These are phyloP conservation scores for Furcasterigmium sp. DNA, from an alignment of 2,329 filamentous ascomycete species.

Conservation along the genomic window DNA sequence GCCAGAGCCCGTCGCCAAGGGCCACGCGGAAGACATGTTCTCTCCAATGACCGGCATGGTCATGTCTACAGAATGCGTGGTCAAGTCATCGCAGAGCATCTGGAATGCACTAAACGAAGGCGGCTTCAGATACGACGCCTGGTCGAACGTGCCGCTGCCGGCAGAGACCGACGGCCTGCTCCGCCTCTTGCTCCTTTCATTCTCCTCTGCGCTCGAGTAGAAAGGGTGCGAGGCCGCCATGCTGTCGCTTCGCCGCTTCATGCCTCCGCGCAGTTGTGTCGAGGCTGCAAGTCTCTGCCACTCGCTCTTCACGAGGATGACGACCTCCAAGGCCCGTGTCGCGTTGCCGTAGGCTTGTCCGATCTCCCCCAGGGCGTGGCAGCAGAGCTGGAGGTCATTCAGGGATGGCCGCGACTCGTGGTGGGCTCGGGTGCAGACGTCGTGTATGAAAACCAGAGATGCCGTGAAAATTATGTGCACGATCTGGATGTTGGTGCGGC, in stretches of 20 bases:
- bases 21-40: too few relatives aligned
- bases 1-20: too few relatives aligned
- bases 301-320: slow-evolving; percentile 11
- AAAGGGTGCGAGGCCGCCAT: not conserved
- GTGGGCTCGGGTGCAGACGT: slow-evolving; percentile 7
- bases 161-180: not conserved
- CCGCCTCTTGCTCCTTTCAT: not conserved
- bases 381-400: slow-evolving; percentile 15
- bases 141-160: not conserved
- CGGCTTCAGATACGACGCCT: not conserved
- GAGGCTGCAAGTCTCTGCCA: slow-evolving; percentile 8
- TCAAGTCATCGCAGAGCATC: slow-evolving; percentile 1
- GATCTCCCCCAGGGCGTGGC: slow-evolving; percentile 17
- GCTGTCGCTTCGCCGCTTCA: slow-evolving; percentile 1
- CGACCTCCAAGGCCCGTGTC: slow-evolving; percentile 11
- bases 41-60: not conserved
- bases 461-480: slow-evolving; percentile 17
- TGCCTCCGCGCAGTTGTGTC: slow-evolving; percentile 13
- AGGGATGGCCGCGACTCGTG: slow-evolving; percentile 6
- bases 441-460: slow-evolving; percentile 13
- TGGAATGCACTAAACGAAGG: slow-evolving; percentile 1
- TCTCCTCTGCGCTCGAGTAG: not conserved
- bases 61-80: slow-evolving; percentile 1
- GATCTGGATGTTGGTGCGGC: slow-evolving; percentile 15
- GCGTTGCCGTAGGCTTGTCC: slow-evolving; percentile 12